phyloP scores from a whole-genome alignment of 306 rosid species.

The Abrus precatorius region DNA sequence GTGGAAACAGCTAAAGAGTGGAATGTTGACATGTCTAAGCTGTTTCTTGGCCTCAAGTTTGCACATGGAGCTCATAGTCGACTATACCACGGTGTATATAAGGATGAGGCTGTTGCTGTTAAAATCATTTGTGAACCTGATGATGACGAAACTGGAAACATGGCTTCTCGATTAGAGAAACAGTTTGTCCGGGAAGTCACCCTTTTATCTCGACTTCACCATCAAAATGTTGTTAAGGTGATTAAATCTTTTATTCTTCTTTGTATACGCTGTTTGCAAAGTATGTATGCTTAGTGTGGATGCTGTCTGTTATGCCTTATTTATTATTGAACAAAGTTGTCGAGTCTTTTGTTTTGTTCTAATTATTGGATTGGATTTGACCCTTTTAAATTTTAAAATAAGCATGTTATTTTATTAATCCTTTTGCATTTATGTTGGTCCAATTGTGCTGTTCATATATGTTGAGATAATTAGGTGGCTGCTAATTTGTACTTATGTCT shows the following conservation, averaged over 20 bases:
- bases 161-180: conserved; percentile 77
- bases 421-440: conserved; percentile 38
- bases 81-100: conserved; percentile 90
- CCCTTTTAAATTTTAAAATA: neutral
- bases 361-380: conserved; percentile 7
- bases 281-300: conserved; percentile 12
- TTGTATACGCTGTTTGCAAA: neutral
- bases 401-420: conserved; percentile 27
- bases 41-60: conserved; percentile 85
- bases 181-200: conserved; percentile 84
- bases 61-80: conserved; percentile 99
- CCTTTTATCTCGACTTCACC: conserved; percentile 82
- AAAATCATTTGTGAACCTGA: conserved; percentile 84
- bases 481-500: conserved; percentile 30
- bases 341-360: conserved; percentile 9
- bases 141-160: conserved; percentile 73
- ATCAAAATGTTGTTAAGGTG: conserved; percentile 86
- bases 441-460: conserved; percentile 55
- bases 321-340: conserved; percentile 28
- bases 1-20: conserved; percentile 80
- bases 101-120: conserved; percentile 79
- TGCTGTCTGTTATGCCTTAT: conserved; percentile 27
- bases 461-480: conserved; percentile 11
- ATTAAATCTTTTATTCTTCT: conserved; percentile 33
- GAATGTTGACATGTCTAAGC: conserved; percentile 78